Evolutionary conservation across 805 yeast species (phyloP), one percentile per base, ranked within the genome.

Genomic region (Cyberlindnera mycetangii): DNA sequence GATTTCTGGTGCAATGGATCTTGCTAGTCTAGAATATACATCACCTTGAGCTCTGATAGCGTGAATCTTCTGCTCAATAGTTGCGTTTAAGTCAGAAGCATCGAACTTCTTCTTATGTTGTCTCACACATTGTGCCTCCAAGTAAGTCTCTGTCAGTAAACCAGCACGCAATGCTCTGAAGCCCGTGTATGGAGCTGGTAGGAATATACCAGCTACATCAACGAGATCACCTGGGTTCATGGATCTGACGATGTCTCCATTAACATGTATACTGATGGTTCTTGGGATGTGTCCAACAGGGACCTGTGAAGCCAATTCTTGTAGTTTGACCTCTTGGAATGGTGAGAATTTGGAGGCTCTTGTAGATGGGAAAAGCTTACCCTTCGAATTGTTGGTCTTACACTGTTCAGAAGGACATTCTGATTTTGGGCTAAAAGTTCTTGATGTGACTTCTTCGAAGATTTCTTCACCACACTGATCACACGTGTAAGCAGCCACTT

Each of bases 221-320:
- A 89, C 97, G 24, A 85, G 75, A 64, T 93, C 99, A 58, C 99
- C 99, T 1, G 99, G 98, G 50, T 82, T 79, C 72, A 88, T 74
- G 11, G 85, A 68, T 58, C 99, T 78, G 22, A 89, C 97, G 44
- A 93, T 69, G 47, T 88, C 85, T 35, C 99, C 99, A 57, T 85
- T 87, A n/a, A 92, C 81, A 62, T 92, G 96, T 44, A 92, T 76
- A 14, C 84, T 78, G 51, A 93, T 71, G 24, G 89, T 70, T 58
- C 99, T 78, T 39, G 99, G 99, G 51, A 93, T 93, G 65, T 92
- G 97, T 42, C 99, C 99, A 22, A 90, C 92, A 1, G 99, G 99
- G 15, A 93, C 99, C 68, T 93, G 99, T 53, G 84, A 83, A 5
- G 98, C 87, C 62, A 92, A 71, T 67, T 93, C 99, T 70, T 93